Evolutionary conservation across 2,329 filamentous ascomycete genomes (phyloP), one percentile per base, ranked within the genome.

Genomic region (Neonectria faginata): DNA sequence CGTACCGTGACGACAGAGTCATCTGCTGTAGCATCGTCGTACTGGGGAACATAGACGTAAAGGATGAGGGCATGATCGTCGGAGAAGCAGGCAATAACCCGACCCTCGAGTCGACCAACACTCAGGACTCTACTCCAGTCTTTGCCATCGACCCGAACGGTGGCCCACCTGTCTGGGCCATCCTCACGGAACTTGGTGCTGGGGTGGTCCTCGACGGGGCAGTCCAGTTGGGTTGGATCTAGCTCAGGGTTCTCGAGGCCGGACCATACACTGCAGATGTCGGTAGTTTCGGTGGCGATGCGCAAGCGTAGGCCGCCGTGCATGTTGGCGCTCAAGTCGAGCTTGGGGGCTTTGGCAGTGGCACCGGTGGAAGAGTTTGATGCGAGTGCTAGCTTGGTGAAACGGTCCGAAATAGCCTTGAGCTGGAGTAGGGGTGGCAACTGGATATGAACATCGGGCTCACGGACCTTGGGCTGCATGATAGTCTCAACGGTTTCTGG

Each of bases 91-190:
- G 94, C 96, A 82, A 98, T 96, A 56, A 98, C 95, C 70, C 93
- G 86, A 1, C 94, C 95, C 71, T 96, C 95, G 31, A 98, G 81
- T 55, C 94, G 85, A 1, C 95, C 95, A 12, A 98, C 94, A 77
- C 93, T 97, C 70, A 99, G 84, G n/a, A 98, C 95, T 70, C 88
- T 89, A 33, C 93, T 93, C 95, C 96, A 98, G 77, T 99, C 96
- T 77, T 89, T 91, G 36, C 94, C 96, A 79, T 98, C 96, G 25
- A 98, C 94, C 57, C 92, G 86, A 39, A 98, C 95, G 25, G 88
- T 93, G 1, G 94, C 93, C 93, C 95, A 98, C 50, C 89, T 89
- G 66, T 93, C 89, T 14, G 94, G 92, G 14, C 92, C 92, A 20
- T 88, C 89, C 57, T 89, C 87, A 70, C 88, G 89, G 84, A 97